Conservation (phyloP, 2,329 filamentous ascomycete species). For the Penicillium sp. region DNA sequence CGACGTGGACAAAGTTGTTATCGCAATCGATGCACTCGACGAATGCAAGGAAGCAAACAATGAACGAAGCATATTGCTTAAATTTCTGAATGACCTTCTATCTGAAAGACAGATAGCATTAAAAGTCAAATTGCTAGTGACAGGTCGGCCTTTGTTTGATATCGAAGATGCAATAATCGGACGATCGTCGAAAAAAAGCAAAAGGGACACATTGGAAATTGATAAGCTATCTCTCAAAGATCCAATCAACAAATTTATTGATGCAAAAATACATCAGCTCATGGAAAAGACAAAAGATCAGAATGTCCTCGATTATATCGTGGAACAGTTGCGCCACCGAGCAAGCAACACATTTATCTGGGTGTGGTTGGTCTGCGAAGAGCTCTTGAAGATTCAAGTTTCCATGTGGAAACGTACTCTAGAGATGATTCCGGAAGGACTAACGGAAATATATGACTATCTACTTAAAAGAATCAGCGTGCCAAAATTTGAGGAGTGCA, state of each 20-base stretch:
- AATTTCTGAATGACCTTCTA: background rate
- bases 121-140: background rate
- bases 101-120: background rate
- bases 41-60: slow-evolving; percentile 31
- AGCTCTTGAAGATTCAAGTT: slow-evolving; percentile 22
- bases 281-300: background rate
- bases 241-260: background rate
- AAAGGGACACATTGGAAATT: background rate
- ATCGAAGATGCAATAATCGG: background rate
- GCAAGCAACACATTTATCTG: slow-evolving; percentile 38
- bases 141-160: background rate
- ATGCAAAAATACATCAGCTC: background rate
- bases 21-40: slow-evolving; percentile 49
- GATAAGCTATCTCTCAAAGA: background rate
- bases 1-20: slow-evolving; percentile 21
- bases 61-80: background rate
- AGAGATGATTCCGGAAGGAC: background rate
- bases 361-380: slow-evolving; percentile 35
- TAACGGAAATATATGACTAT: background rate
- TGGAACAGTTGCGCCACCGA: slow-evolving; percentile 21
- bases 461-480: slow-evolving; percentile 23
- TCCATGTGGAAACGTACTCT: slow-evolving; percentile 18
- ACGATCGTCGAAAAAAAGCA: accelerated
- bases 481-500: slow-evolving; percentile 28
- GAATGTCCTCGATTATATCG: slow-evolving; percentile 6